A percentile compares a stretch with the other conserved stretches of the same genome.
Conservation (phyloP, 306 rosid species). For the Quercus alba region DNA sequence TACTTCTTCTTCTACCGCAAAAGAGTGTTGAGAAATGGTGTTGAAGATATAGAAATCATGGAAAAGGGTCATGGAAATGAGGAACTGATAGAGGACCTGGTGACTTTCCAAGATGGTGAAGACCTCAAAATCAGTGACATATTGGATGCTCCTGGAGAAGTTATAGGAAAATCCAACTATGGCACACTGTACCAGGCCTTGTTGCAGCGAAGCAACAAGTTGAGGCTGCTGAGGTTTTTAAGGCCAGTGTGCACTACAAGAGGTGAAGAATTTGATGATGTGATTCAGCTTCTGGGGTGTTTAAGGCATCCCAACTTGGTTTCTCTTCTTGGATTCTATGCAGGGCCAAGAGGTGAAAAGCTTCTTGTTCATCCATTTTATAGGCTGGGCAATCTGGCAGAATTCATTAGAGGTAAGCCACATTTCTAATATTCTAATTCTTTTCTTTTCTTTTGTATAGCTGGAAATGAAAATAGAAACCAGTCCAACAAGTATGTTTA, state of each 20-base stretch:
- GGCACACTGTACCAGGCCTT: slow-evolving; percentile 89
- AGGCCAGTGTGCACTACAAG: slow-evolving; percentile 71
- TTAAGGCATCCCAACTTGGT: slow-evolving; percentile 77
- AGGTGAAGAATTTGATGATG: slow-evolving; percentile 56
- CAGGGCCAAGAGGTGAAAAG: slow-evolving; percentile 95
- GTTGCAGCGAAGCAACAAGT: slow-evolving; percentile 57
- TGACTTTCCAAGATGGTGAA: slow-evolving; percentile 67
- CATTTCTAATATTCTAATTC: not conserved
- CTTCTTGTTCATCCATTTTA: slow-evolving; percentile 90
- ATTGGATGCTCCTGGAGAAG: slow-evolving; percentile 97
- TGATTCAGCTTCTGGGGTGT: slow-evolving; percentile 62
- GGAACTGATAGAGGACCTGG: slow-evolving; percentile 50
- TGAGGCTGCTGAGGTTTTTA: slow-evolving; percentile 79
- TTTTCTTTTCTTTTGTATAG: not conserved
- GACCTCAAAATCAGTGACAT: slow-evolving; percentile 72
- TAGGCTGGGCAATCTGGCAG: slow-evolving; percentile 63
- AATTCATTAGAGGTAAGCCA: slow-evolving; percentile 71
- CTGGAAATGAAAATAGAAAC: not conserved
- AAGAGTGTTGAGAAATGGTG: slow-evolving; percentile 28
- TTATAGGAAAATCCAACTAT: slow-evolving; percentile 84
- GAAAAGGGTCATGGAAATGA: slow-evolving; percentile 38
- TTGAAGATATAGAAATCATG: slow-evolving; percentile 52
- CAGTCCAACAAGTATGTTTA: too few relatives aligned
- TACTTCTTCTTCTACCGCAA: slow-evolving; percentile 42
- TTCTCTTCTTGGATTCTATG: slow-evolving; percentile 85